These are phyloP conservation scores for Calonectria henricotiae DNA, from an alignment of 2,329 filamentous ascomycete genomes.

Conservation along the genomic window DNA sequence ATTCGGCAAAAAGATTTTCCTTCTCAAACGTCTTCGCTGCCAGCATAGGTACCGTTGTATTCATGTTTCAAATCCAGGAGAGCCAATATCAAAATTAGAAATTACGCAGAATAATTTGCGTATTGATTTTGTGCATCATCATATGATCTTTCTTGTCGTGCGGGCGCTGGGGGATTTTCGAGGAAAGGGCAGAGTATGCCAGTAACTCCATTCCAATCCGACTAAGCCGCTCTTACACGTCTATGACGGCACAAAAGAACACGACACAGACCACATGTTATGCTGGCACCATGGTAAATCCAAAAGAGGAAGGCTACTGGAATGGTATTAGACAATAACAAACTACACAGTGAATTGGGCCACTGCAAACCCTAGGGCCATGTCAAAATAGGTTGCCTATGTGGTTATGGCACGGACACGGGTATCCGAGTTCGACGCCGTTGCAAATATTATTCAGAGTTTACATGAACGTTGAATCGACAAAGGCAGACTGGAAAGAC, in stretches of 20 bases:
- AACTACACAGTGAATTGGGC: background rate
- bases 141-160: background rate
- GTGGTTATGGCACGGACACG: background rate
- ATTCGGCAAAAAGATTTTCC: no score
- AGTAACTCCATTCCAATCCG: conserved; percentile 4
- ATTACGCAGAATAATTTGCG: no score
- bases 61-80: no score
- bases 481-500: background rate
- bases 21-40: no score
- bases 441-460: no score
- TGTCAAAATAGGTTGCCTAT: background rate
- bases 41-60: no score
- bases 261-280: background rate
- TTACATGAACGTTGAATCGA: background rate
- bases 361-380: no score
- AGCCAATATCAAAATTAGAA: background rate
- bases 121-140: background rate
- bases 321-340: background rate
- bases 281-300: background rate
- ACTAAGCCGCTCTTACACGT: background rate
- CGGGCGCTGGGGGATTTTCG: background rate
- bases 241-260: background rate
- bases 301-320: background rate
- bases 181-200: background rate
- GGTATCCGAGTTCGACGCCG: no score